Evolutionary conservation across 2,329 filamentous ascomycete species (phyloP).

Genomic region (Botrytis sinoallii): DNA sequence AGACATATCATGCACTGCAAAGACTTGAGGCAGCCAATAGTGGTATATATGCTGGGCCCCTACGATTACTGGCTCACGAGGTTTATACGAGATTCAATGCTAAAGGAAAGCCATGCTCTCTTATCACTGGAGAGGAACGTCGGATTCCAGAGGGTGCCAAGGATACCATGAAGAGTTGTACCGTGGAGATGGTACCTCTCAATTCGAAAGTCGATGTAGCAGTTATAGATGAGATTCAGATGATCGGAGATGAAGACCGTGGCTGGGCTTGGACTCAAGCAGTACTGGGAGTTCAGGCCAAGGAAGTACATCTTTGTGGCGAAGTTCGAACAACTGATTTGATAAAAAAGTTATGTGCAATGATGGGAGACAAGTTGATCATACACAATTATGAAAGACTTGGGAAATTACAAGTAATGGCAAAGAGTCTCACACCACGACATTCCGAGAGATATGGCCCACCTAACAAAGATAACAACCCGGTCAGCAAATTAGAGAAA

Average conservation of each 20-base stretch:
- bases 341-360: slow-evolving; percentile 72
- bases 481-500: slow-evolving; percentile 49
- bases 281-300: slow-evolving; percentile 78
- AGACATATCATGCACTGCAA: slow-evolving; percentile 92
- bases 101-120: slow-evolving; percentile 70
- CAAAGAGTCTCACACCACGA: slow-evolving; percentile 42
- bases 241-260: slow-evolving; percentile 77
- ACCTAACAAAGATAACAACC: slow-evolving; percentile 42
- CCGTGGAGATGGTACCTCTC: slow-evolving; percentile 79
- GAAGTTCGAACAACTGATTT: slow-evolving; percentile 80
- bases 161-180: slow-evolving; percentile 72
- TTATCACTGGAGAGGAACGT: slow-evolving; percentile 90
- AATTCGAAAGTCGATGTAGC: slow-evolving; percentile 67
- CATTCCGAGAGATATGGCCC: background rate
- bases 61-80: slow-evolving; percentile 87
- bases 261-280: slow-evolving; percentile 96
- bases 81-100: slow-evolving; percentile 85
- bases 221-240: slow-evolving; percentile 98
- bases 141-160: slow-evolving; percentile 60
- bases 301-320: slow-evolving; percentile 89
- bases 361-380: slow-evolving; percentile 76
- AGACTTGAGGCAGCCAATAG: slow-evolving; percentile 70
- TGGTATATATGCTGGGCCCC: slow-evolving; percentile 86
- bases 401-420: slow-evolving; percentile 69
- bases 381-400: slow-evolving; percentile 83